Conservation (phyloP, 441 rosid genomes). For the Populus hybrid region DNA sequence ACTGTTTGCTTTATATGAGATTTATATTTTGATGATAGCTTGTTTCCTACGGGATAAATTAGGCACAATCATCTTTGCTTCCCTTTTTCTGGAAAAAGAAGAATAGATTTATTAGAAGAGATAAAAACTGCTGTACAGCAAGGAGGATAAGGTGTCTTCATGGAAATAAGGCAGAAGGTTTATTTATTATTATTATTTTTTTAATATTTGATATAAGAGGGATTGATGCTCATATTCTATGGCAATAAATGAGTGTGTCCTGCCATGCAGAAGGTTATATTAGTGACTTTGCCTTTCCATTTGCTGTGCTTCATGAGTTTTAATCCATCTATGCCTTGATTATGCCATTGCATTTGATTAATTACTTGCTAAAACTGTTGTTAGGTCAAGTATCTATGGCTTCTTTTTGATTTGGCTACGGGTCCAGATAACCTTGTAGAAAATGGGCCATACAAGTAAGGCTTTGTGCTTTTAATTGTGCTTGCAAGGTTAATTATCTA, state of each 20-base stretch:
- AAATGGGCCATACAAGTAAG: slow-evolving; percentile 97
- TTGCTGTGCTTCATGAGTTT: not conserved
- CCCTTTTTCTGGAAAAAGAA: not conserved
- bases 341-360: slow-evolving; percentile 1
- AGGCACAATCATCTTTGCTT: not conserved
- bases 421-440: slow-evolving; percentile 93
- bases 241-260: not conserved
- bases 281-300: slow-evolving; percentile 1
- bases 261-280: not conserved
- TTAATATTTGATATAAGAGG: not conserved
- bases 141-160: not conserved
- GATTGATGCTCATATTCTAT: not conserved
- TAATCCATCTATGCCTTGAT: not conserved
- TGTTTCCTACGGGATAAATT: not conserved
- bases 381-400: slow-evolving; percentile 96
- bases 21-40: not conserved
- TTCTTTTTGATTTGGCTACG: slow-evolving; percentile 90
- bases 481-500: slow-evolving; percentile 12
- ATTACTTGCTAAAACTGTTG: slow-evolving; percentile 11
- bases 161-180: not conserved
- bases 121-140: not conserved
- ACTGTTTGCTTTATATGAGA: not conserved
- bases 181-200: too few relatives aligned
- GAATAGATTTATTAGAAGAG: not conserved
- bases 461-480: slow-evolving; percentile 10